Percentiles rank a stretch among this genome's conserved stretches.
These are phyloP conservation scores for Spongispora temasekensis DNA, from an alignment of 1,284 basidiomycete species.

Conservation along the genomic window DNA sequence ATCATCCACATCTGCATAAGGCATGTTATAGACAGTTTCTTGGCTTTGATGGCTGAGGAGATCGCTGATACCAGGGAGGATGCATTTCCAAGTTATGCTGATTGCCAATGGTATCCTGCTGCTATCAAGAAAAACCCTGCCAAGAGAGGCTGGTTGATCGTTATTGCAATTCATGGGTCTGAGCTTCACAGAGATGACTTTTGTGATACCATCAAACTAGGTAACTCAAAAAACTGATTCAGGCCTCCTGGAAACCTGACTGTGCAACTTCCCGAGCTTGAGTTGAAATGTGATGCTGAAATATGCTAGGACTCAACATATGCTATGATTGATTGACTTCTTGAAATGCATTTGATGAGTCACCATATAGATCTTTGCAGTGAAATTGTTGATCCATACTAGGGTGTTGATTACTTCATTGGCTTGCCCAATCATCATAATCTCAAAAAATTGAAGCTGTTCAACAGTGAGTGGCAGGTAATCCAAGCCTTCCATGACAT, in stretches of 20 bases:
- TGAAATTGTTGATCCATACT: background rate
- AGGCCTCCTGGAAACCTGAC: background rate
- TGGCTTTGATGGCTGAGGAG: background rate
- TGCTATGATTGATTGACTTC: background rate
- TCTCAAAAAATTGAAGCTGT: conserved; percentile 2
- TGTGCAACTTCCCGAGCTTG: background rate
- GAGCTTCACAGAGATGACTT: background rate
- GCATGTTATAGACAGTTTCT: background rate
- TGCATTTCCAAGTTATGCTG: background rate
- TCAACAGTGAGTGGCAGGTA: background rate
- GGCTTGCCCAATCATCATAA: conserved; percentile 1
- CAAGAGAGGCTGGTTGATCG: background rate
- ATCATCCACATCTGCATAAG: background rate
- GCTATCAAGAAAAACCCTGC: background rate
- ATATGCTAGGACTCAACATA: background rate
- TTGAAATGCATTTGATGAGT: background rate
- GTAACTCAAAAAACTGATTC: background rate
- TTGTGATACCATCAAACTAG: background rate
- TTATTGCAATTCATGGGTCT: background rate
- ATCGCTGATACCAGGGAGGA: background rate
- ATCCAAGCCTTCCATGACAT: background rate
- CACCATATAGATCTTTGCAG: background rate
- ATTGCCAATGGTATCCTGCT: background rate
- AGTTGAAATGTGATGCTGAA: background rate
- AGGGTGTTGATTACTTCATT: conserved; percentile 6